Conservation (phyloP, 1,284 basidiomycete species). For the Blastosporella zonata region DNA sequence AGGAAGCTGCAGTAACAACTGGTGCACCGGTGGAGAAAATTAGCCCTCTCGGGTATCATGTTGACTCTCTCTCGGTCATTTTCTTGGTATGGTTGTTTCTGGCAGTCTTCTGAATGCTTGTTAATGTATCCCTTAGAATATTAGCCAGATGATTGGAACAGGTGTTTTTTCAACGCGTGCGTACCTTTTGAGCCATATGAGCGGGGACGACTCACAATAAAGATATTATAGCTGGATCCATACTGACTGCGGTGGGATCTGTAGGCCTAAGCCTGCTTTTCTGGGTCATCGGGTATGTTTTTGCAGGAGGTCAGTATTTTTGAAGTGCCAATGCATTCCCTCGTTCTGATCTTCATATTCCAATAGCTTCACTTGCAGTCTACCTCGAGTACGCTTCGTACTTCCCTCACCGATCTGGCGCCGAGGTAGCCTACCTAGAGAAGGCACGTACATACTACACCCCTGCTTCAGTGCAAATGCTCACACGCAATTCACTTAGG, state of each 20-base stretch:
- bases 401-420: constrained; percentile 48
- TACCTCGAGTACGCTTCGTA: constrained; percentile 36
- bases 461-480: not conserved
- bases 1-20: constrained; percentile 27
- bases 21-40: constrained; percentile 36
- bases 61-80: constrained; percentile 37
- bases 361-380: constrained; percentile 29
- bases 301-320: constrained; percentile 31
- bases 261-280: constrained; percentile 41
- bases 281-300: constrained; percentile 40
- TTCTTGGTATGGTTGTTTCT: constrained; percentile 27
- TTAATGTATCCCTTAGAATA: constrained; percentile 21
- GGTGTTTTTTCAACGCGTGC: constrained; percentile 38
- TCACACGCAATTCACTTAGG: constrained; percentile 20
- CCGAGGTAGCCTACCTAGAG: constrained; percentile 46
- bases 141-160: constrained; percentile 42
- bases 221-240: constrained; percentile 32
- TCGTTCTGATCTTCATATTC: not conserved
- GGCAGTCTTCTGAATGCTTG: not conserved
- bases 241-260: constrained; percentile 39
- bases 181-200: constrained; percentile 5
- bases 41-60: constrained; percentile 42
- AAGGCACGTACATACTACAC: constrained; percentile 23
- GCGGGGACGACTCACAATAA: not conserved
- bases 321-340: not conserved